Evolutionary conservation across 2,329 filamentous ascomycete genomes (phyloP), one percentile per base, ranked within the genome.

Genomic region (Penicillium brevicompactum): DNA sequence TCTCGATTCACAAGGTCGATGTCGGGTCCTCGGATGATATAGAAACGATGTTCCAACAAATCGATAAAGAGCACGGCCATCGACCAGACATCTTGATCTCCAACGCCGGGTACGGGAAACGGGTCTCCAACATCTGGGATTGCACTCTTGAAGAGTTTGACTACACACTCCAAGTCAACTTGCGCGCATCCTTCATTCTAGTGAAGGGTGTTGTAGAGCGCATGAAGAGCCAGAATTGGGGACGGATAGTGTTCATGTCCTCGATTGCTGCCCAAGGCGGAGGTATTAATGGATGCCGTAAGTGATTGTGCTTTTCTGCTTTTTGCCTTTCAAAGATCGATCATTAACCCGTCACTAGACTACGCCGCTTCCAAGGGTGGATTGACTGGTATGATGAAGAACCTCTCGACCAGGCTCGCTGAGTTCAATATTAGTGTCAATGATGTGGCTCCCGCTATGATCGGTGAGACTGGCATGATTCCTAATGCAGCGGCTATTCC

Each of bases 391-490:
- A 84, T 88, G 82, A 87, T 87, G 82, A 84, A 81, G 66, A 88
- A 87, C 59, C 75, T 88, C 30, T 80, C 85, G 1, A 79, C 77
- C 1, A 82, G 83, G 44, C 78, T 87, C 21, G 85, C 84, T 2
- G 77, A 80, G 52, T 79, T 78, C 61, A 84, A 85, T 31, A 85
- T 88, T 61, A 86, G 84, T 13, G 84, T 87, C 53, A 88, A 88
- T 56, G 85, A 87, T 59, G 83, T 88, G n/a, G 84, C 84, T 3
- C 86, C 86, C 0, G 86, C 85, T 2, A 87, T 88, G 84, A 87
- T 88, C 59, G 85, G 84, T 4, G 81, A 83, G 21, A 86, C 83
- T 2, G 83, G 83, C 1, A 84, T 87, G 84, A 84, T 87, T 41
- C 82, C 83, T 2, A 78, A 83, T 56, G 81, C 81, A 40, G 79